Evolutionary conservation across 1,139 yeast species (phyloP).

Genomic region (Saccharomyces hybrid): DNA sequence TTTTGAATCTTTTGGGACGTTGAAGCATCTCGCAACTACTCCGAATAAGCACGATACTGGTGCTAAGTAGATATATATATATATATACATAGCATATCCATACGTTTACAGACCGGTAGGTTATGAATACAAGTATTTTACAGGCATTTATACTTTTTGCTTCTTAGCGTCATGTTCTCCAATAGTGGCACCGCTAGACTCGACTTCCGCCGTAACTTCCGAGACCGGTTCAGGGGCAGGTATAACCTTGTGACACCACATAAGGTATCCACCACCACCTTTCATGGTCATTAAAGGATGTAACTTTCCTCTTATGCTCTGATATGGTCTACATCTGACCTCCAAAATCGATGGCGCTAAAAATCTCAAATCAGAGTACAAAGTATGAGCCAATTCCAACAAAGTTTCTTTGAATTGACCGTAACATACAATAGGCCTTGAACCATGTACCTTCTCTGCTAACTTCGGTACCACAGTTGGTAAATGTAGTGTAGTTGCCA

Average conservation of each 20-base stretch:
- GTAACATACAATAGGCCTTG: constrained; percentile 78
- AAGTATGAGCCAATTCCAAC: constrained; percentile 61
- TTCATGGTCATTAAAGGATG: constrained; percentile 94
- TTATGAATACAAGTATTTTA: neutral
- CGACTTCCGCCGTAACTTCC: constrained; percentile 4
- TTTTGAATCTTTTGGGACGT: neutral
- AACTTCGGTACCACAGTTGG: constrained; percentile 57
- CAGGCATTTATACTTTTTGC: neutral
- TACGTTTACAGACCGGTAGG: neutral
- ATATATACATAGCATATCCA: neutral
- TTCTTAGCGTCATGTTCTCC: constrained; percentile 7
- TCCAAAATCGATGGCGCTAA: constrained; percentile 81
- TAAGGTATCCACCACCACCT: constrained; percentile 84
- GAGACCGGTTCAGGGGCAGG: constrained; percentile 52
- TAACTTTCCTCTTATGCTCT: constrained; percentile 86
- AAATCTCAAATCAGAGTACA: constrained; percentile 58
- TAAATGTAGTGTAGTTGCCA: constrained; percentile 66
- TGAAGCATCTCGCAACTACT: neutral
- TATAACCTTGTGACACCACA: constrained; percentile 72
- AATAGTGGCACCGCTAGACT: constrained; percentile 1
- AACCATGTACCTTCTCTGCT: constrained; percentile 68
- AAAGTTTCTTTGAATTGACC: constrained; percentile 73
- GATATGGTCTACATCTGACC: constrained; percentile 77
- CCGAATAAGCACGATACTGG: neutral
- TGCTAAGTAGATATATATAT: neutral